These are phyloP conservation scores for Cenococcum geophilum DNA, from an alignment of 495 filamentous ascomycete species.

Conservation along the genomic window DNA sequence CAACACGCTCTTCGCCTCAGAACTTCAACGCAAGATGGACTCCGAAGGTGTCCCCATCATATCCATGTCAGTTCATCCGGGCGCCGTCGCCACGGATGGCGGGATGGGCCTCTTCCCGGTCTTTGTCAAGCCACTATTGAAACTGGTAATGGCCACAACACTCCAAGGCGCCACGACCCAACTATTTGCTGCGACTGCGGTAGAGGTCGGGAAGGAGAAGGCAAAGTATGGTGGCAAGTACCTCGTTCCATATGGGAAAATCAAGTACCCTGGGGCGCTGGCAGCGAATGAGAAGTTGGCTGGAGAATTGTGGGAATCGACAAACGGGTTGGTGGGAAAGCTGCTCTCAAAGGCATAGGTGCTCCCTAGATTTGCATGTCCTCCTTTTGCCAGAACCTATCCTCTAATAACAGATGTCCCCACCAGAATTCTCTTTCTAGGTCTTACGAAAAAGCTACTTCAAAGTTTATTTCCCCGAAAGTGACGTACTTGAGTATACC, in stretches of 20 bases:
- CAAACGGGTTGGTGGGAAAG: conserved; percentile 4
- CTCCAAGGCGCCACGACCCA: conserved; percentile 19
- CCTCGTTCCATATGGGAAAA: conserved; percentile 16
- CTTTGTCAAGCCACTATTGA: neutral
- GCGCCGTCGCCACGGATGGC: conserved; percentile 23
- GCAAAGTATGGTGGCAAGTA: conserved; percentile 21
- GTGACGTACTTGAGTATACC: too few species aligned
- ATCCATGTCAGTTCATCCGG: conserved; percentile 17
- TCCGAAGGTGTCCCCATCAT: conserved; percentile 17
- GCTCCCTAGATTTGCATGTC: too few species aligned
- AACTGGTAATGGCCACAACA: neutral
- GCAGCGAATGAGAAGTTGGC: conserved; percentile 9
- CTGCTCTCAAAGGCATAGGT: too few species aligned
- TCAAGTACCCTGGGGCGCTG: conserved; percentile 10
- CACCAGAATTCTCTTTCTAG: too few species aligned
- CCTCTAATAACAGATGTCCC: too few species aligned
- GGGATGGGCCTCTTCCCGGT: neutral
- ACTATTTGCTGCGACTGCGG: conserved; percentile 24
- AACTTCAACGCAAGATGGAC: conserved; percentile 28
- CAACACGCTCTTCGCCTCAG: conserved; percentile 27
- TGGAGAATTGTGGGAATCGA: conserved; percentile 22
- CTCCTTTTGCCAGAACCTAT: too few species aligned
- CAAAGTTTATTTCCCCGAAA: too few species aligned
- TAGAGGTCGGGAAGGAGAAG: conserved; percentile 14
- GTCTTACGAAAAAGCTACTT: too few species aligned